A percentile compares a stretch with the other conserved stretches of the same genome.
Evolutionary conservation across 2,329 filamentous ascomycete genomes (phyloP).

Genomic region (Mycosphaerella sp.): DNA sequence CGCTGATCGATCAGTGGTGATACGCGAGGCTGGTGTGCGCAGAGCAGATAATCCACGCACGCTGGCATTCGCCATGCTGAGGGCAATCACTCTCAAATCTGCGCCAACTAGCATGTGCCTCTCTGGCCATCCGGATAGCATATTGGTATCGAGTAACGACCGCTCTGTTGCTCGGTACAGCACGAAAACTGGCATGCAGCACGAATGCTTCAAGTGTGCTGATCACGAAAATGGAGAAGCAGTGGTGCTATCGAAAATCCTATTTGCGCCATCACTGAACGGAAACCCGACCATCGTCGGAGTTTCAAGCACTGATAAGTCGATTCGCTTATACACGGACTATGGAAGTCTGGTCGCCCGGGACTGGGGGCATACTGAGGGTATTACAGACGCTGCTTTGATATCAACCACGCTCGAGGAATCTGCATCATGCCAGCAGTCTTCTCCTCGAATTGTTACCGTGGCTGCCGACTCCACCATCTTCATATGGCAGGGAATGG

Average conservation of each 20-base stretch:
- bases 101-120: slow-evolving; percentile 80
- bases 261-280: slow-evolving; percentile 52
- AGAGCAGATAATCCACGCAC: slow-evolving; percentile 54
- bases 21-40: slow-evolving; percentile 70
- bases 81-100: slow-evolving; percentile 74
- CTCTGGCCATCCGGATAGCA: slow-evolving; percentile 52
- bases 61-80: slow-evolving; percentile 69
- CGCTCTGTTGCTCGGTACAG: slow-evolving; percentile 53
- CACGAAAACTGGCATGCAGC: slow-evolving; percentile 57
- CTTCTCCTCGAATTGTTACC: slow-evolving; percentile 38
- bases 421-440: slow-evolving; percentile 35
- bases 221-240: slow-evolving; percentile 76
- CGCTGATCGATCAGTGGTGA: slow-evolving; percentile 76
- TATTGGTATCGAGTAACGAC: slow-evolving; percentile 58
- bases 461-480: slow-evolving; percentile 48
- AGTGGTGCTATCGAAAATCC: slow-evolving; percentile 74
- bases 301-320: slow-evolving; percentile 94
- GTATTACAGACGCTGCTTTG: slow-evolving; percentile 77
- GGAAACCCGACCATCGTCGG: slow-evolving; percentile 67
- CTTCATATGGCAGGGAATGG: slow-evolving; percentile 42
- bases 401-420: slow-evolving; percentile 36
- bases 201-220: slow-evolving; percentile 71
- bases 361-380: slow-evolving; percentile 93
- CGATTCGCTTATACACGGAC: slow-evolving; percentile 81
- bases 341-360: slow-evolving; percentile 72